Conservation (phyloP, 345 rosid species). For the sweet orange (Citrus sinensis) region DNA sequence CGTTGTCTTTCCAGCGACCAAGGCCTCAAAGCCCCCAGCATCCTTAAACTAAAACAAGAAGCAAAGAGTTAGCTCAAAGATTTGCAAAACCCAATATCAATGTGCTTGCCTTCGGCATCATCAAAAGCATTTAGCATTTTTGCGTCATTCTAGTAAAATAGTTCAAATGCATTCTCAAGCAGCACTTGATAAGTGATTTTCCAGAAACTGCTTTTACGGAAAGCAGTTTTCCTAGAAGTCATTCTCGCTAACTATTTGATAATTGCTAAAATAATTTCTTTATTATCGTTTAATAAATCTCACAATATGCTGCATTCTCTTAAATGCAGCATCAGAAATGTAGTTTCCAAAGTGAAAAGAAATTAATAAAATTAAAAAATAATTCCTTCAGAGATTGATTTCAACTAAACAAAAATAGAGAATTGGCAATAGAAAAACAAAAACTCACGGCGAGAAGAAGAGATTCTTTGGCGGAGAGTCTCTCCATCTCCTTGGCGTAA, state of each 20-base stretch:
- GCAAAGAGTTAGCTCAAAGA: constrained; percentile 8
- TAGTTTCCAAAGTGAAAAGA: neutral
- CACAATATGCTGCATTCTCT: neutral
- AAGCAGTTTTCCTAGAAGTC: neutral
- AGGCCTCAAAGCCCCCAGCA: constrained; percentile 87
- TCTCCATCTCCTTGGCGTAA: constrained; percentile 94
- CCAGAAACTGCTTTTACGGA: neutral
- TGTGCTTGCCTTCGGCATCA: too few relatives aligned
- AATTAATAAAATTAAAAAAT: neutral
- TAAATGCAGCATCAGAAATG: neutral
- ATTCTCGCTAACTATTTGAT: too few relatives aligned
- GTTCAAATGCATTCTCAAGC: neutral
- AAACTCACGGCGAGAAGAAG: constrained; percentile 77
- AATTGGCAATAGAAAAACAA: neutral
- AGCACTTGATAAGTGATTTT: neutral
- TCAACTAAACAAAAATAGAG: too few relatives aligned
- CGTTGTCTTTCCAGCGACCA: constrained; percentile 66
- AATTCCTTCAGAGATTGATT: too few relatives aligned
- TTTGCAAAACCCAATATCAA: neutral
- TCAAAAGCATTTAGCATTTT: neutral
- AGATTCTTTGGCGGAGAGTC: constrained; percentile 96
- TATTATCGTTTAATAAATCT: neutral
- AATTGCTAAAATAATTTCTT: neutral
- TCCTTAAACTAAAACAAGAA: constrained; percentile 62
- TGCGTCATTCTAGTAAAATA: neutral